Base-by-base conservation (phyloP, 2,329 filamentous ascomycete species). In the Domatiomyces catenatus region DNA sequence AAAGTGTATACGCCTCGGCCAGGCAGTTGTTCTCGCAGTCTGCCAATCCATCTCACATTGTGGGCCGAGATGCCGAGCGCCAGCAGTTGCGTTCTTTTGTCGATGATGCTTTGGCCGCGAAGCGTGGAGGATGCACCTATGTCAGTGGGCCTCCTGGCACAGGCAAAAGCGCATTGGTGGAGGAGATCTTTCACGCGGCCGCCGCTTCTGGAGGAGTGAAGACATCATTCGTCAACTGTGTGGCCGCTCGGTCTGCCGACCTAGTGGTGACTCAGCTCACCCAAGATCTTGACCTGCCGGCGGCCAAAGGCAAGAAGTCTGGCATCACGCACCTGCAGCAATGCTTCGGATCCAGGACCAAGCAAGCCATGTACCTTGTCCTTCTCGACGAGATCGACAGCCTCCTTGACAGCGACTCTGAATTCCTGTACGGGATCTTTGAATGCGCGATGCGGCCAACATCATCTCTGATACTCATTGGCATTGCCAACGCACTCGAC, bases 351-450 rank as follows among this genome's bases (percentile, higher is more conserved):
- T 26, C 79, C 73, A 65, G 77, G 75, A 75, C 72, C 55, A 67
- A 67, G 2, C 65, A 71, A 2, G 63, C 66, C 39, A 76, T 85
- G 10, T 93, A 84, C 62, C 66, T 96, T n/a, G 80, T 98, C 26
- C 84, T 87, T 1, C 72, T 98, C 52, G 92, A 98, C 62, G 92
- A 98, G 69, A 90, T 98, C 53, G 92, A 98, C 62, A 86, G 94
- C 62, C 81, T 98, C 47, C 74, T 98, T 42, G 90, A 86, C 1
- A 74, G 94, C 56, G 90, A 95, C 59, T 72, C 92, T 52, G 87
- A 93, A 59, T 83, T 92, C 50, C 73, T 98, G 12, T 95, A 96
- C 68, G 84, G 81, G 54, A 73, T 98, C n/a, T 95, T 98, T 59
- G 89, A 95, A 64, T 96, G 90, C 89, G 93, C 92, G 1, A 72